These are phyloP conservation scores for Sporisorium exsertum DNA, from an alignment of 1,284 basidiomycete species.

Conservation along the genomic window DNA sequence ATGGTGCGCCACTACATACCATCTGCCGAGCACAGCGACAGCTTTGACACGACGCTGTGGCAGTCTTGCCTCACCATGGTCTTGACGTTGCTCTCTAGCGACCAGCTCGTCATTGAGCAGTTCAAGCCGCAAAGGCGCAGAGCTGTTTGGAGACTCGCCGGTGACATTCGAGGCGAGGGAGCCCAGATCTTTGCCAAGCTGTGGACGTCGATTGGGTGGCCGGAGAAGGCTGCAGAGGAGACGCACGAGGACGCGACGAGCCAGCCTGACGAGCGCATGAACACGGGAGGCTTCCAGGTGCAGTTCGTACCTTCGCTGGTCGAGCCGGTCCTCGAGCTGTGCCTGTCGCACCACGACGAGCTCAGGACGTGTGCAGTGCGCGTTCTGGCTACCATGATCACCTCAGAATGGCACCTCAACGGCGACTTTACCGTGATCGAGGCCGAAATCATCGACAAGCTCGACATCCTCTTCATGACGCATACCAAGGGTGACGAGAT, in stretches of 20 bases:
- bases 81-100: constrained; percentile 85
- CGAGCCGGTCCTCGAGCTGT: constrained; percentile 89
- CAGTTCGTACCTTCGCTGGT: constrained; percentile 79
- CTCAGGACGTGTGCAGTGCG: constrained; percentile 86
- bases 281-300: constrained; percentile 66
- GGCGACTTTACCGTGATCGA: constrained; percentile 74
- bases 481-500: constrained; percentile 90
- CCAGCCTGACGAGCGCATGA: constrained; percentile 50
- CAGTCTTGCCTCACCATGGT: constrained; percentile 83
- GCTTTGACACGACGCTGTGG: constrained; percentile 86
- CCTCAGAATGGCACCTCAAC: constrained; percentile 76
- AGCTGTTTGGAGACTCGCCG: constrained; percentile 93
- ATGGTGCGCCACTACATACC: constrained; percentile 87
- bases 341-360: constrained; percentile 92
- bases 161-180: constrained; percentile 92
- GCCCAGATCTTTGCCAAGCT: constrained; percentile 83
- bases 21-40: constrained; percentile 73
- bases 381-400: constrained; percentile 94
- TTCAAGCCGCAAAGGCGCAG: constrained; percentile 91
- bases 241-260: constrained; percentile 20
- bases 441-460: constrained; percentile 90
- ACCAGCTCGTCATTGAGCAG: constrained; percentile 92
- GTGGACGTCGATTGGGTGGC: constrained; percentile 81
- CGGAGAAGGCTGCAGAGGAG: constrained; percentile 28
- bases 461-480: constrained; percentile 91